phyloP scores from a whole-genome alignment of 2,329 filamentous ascomycete genomes.

The Aspergillus tamarii region DNA sequence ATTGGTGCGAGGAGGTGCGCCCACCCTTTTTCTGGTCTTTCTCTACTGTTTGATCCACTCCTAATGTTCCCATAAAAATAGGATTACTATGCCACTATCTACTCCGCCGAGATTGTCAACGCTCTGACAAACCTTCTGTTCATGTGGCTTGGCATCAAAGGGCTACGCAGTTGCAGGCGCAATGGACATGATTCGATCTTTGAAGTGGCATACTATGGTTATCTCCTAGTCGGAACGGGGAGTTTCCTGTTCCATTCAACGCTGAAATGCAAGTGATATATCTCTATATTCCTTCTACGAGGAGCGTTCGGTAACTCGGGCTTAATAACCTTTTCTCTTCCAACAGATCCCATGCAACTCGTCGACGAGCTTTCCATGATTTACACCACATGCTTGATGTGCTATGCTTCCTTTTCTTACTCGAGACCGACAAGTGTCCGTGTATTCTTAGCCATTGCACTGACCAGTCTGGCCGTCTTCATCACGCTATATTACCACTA shows the following conservation, averaged over 20 bases:
- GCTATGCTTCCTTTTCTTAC: slow-evolving; percentile 76
- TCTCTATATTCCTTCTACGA: background rate
- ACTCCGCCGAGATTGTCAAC: slow-evolving; percentile 77
- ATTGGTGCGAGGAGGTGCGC: slow-evolving; percentile 78
- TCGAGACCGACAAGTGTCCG: slow-evolving; percentile 58
- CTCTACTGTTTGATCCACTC: background rate
- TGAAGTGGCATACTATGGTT: slow-evolving; percentile 66
- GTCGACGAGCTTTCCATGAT: slow-evolving; percentile 74
- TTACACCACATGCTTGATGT: slow-evolving; percentile 71
- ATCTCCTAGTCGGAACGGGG: slow-evolving; percentile 63
- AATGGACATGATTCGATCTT: slow-evolving; percentile 78
- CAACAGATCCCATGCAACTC: slow-evolving; percentile 68
- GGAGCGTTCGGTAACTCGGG: background rate
- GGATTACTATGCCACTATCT: slow-evolving; percentile 76
- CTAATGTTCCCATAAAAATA: slow-evolving; percentile 40
- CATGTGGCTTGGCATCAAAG: slow-evolving; percentile 74
- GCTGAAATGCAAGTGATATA: slow-evolving; percentile 58
- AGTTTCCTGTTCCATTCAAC: slow-evolving; percentile 68
- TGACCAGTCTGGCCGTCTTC: slow-evolving; percentile 61
- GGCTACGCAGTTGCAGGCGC: slow-evolving; percentile 71
- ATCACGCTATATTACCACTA: slow-evolving; percentile 83
- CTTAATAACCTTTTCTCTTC: slow-evolving; percentile 24
- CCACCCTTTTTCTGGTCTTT: background rate
- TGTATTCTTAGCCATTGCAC: slow-evolving; percentile 58
- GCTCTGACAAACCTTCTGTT: slow-evolving; percentile 83